phyloP scores from a whole-genome alignment of 176 grass and related monocot species.

The Zea mays region DNA sequence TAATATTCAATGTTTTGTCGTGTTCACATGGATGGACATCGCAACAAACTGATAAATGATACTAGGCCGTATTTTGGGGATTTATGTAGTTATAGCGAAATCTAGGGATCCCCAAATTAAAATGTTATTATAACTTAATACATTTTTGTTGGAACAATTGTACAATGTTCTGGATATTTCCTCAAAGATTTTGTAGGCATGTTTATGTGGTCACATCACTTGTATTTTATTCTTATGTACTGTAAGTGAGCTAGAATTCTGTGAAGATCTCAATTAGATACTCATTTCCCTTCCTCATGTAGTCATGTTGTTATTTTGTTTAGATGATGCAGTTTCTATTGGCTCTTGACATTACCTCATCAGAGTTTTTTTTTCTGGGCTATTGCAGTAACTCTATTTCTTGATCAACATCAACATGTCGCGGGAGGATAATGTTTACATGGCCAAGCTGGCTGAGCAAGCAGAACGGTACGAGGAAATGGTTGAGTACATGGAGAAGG shows the following conservation, averaged over 20 bases:
- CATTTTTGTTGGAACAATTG: background rate
- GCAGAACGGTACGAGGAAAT: conserved; percentile 85
- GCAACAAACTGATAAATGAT: background rate
- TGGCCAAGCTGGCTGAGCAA: conserved; percentile 86
- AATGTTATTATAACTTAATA: background rate
- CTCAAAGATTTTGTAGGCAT: background rate
- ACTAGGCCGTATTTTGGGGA: background rate
- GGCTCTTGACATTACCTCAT: background rate
- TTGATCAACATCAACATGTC: conserved; percentile 43
- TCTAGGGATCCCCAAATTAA: background rate
- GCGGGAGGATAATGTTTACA: conserved; percentile 79
- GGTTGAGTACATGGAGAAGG: conserved; percentile 94
- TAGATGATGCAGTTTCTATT: background rate
- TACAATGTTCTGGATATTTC: background rate
- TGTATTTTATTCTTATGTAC: background rate
- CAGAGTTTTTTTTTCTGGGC: background rate
- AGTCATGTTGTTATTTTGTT: background rate
- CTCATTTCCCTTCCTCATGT: background rate
- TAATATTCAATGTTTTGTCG: background rate
- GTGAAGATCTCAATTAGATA: background rate
- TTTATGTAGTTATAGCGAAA: background rate
- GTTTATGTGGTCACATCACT: too few species aligned
- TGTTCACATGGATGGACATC: background rate
- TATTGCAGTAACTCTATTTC: conserved; percentile 15
- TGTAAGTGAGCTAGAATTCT: background rate